These are phyloP conservation scores for Hemileccinum impolitum DNA, from an alignment of 768 basidiomycete species.

Conservation along the genomic window DNA sequence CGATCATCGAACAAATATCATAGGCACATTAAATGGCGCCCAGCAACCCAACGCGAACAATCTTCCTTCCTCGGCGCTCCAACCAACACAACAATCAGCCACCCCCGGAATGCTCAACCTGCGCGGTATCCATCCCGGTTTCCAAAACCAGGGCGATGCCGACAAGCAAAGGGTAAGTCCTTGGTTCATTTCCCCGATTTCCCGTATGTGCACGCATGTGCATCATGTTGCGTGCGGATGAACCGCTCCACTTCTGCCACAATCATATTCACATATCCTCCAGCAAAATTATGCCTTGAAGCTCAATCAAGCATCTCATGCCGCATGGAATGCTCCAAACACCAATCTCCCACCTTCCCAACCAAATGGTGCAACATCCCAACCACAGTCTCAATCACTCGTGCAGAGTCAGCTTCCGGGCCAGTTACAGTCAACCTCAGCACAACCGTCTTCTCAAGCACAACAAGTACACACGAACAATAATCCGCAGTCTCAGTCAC, in stretches of 20 bases:
- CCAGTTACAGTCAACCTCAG: constrained; percentile 16
- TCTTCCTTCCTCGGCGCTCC: constrained; percentile 28
- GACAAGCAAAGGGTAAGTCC: constrained; percentile 67
- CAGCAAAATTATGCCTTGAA: constrained; percentile 63
- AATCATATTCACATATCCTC: constrained; percentile 6
- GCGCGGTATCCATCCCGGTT: constrained; percentile 38
- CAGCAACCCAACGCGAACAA: constrained; percentile 22
- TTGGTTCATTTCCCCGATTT: background rate
- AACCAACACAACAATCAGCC: constrained; percentile 45
- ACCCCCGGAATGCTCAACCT: constrained; percentile 71
- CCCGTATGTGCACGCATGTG: background rate
- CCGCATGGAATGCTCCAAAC: constrained; percentile 63
- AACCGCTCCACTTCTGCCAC: background rate
- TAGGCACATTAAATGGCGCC: constrained; percentile 45
- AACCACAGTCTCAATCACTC: constrained; percentile 22
- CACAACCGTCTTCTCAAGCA: constrained; percentile 28
- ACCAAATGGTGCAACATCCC: constrained; percentile 26
- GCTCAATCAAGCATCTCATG: constrained; percentile 57
- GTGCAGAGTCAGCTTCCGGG: constrained; percentile 22
- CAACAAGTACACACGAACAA: constrained; percentile 33
- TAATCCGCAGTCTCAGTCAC: constrained; percentile 27
- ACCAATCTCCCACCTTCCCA: constrained; percentile 39
- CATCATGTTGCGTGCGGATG: no score
- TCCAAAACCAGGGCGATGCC: constrained; percentile 56
- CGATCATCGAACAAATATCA: constrained; percentile 51